Base-by-base conservation (phyloP, 345 rosid species). In the Syzygium grande region DNA sequence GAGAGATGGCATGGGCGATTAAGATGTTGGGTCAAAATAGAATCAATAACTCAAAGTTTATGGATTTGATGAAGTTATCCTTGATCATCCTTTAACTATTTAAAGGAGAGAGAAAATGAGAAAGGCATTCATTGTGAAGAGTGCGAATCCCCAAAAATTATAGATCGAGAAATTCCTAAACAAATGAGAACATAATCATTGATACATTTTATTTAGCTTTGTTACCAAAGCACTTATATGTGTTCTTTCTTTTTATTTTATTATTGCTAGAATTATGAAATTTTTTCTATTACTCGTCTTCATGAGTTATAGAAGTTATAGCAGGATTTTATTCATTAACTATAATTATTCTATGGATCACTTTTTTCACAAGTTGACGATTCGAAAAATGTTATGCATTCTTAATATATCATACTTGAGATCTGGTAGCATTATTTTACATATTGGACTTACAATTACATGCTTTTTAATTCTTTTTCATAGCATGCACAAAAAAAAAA, bases 1-100 rank as follows among this genome's bases (percentile, higher is more conserved):
- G 15, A n/a, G 0, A 61, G 0, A 61, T 61, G 38, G 17, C 73
- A 61, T 13, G 38, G 38, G 0, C 9, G 0, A 61, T 61, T n/a
- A 61, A 61, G 19, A 12, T 1, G 2, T 6, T 61, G 38, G 73
- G 73, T 58, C 30, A 58, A 58, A 13, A 58, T 58, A 58, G 65
- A 29, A 58, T n/a, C 6, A 17, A 61, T 61, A 13, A 61, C 38
- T 61, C 2, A 61, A 55, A 61, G n/a, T n/a, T n/a, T n/a, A 61
- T n/a, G 34, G 2, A 61, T n/a, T 27, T 61, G 30, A 58, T 58
- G 30, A 58, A 4, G 65, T 61, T 61, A 61, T n/a, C 73, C 19
- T n/a, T n/a, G 17, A 61, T 61, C 4, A 27, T 0, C 14, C 34
- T 61, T 13, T 13, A 6, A n/a, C 19, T 61, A n/a, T 61, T n/a